Percentiles rank a stretch among this genome's conserved stretches.
phyloP scores from a whole-genome alignment of 2,329 filamentous ascomycete species.

The Talaromyces sp. region DNA sequence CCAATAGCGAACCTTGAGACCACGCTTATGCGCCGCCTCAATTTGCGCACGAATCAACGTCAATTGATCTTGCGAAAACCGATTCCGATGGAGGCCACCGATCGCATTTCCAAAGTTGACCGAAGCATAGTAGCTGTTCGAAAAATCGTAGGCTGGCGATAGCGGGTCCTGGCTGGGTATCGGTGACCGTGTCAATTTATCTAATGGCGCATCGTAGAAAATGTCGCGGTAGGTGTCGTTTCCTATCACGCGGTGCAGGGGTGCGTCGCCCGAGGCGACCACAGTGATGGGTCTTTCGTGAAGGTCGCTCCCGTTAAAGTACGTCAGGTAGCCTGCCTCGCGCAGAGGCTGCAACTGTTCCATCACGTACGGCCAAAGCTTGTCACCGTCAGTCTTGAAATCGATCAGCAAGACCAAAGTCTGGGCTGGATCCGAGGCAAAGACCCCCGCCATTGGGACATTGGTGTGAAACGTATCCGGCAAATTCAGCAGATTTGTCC shows the following conservation, averaged over 20 bases:
- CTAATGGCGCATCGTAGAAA: conserved; percentile 21
- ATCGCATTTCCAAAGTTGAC: conserved; percentile 13
- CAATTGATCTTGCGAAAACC: conserved; percentile 16
- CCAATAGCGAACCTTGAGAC: conserved; percentile 21
- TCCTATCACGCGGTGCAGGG: conserved; percentile 33
- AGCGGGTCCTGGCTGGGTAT: background rate
- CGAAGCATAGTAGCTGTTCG: conserved; percentile 20
- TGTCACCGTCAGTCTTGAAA: conserved; percentile 45
- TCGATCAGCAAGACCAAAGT: conserved; percentile 55
- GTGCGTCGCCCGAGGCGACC: conserved; percentile 55
- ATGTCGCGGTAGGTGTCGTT: conserved; percentile 20
- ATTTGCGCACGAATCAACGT: conserved; percentile 15
- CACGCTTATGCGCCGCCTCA: conserved; percentile 8
- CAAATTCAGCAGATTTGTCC: conserved; percentile 37
- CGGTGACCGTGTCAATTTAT: background rate
- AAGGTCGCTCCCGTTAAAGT: conserved; percentile 48
- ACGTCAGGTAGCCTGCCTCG: conserved; percentile 50
- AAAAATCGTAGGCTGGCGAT: conserved; percentile 2
- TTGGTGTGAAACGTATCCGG: conserved; percentile 19
- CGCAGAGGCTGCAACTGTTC: conserved; percentile 50
- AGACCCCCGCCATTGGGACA: conserved; percentile 48
- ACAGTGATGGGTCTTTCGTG: conserved; percentile 51
- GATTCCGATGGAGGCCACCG: conserved; percentile 5
- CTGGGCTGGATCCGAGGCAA: conserved; percentile 50
- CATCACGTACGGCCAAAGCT: conserved; percentile 39